Evolutionary conservation across 805 yeast species (phyloP).

Genomic region (Wickerhamomyces canadensis): DNA sequence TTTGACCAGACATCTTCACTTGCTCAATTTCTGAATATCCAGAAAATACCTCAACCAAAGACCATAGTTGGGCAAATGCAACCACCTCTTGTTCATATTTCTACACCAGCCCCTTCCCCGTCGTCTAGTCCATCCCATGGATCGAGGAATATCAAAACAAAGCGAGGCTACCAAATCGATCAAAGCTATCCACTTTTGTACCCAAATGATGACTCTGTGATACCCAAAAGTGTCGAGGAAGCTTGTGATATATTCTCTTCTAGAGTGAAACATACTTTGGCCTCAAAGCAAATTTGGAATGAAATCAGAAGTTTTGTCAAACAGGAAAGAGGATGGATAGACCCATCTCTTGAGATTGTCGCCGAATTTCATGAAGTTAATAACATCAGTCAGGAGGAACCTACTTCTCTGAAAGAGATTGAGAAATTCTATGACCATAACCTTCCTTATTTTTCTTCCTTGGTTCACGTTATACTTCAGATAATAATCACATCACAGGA

Average conservation of each 20-base stretch:
- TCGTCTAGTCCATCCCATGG: conserved; percentile 44
- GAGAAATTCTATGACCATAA: conserved; percentile 53
- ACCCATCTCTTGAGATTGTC: conserved; percentile 4
- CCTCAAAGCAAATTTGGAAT: conserved; percentile 64
- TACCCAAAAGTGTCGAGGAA: conserved; percentile 74
- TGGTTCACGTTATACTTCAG: conserved; percentile 59
- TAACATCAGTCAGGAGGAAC: conserved; percentile 24
- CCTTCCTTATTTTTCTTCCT: conserved; percentile 53
- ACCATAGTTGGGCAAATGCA: conserved; percentile 35
- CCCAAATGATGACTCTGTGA: conserved; percentile 40
- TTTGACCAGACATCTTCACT: conserved; percentile 47
- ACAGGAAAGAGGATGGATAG: conserved; percentile 63
- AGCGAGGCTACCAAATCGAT: conserved; percentile 59
- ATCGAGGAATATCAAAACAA: conserved; percentile 31
- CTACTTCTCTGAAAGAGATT: conserved; percentile 44
- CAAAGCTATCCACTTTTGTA: conserved; percentile 62
- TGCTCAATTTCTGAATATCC: conserved; percentile 54
- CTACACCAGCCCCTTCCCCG: conserved; percentile 89
- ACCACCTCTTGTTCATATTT: conserved; percentile 57
- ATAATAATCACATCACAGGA: conserved; percentile 37
- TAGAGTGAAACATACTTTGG: conserved; percentile 59
- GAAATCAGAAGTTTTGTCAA: conserved; percentile 67
- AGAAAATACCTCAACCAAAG: conserved; percentile 35
- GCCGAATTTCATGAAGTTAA: conserved; percentile 27
- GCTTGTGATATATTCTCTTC: conserved; percentile 65